Percentiles rank a stretch among this genome's conserved stretches.
phyloP scores from a whole-genome alignment of 148 eudicot genomes.

The Pharnaceum exiguum region DNA sequence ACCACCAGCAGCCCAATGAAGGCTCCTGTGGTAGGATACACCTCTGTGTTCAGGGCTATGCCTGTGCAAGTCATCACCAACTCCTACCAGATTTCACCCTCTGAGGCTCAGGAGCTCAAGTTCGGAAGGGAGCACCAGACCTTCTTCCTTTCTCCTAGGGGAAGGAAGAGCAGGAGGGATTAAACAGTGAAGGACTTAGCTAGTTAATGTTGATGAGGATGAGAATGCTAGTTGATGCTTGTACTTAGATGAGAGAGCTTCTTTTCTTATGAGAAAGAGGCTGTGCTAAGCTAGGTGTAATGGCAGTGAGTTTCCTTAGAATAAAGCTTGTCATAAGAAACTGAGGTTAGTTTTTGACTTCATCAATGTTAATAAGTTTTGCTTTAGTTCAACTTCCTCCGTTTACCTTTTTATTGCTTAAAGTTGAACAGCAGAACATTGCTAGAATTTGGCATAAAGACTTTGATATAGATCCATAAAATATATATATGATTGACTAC shows the following conservation, averaged over 20 bases:
- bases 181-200: not conserved
- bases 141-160: constrained; percentile 38
- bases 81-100: constrained; percentile 41
- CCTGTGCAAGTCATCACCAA: constrained; percentile 50
- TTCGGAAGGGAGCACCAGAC: constrained; percentile 37
- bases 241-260: not conserved
- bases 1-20: constrained; percentile 55
- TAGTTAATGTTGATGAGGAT: no score
- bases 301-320: constrained; percentile 12
- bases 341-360: not conserved
- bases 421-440: no score
- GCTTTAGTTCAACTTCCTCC: not conserved
- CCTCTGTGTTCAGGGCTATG: constrained; percentile 66
- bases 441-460: no score
- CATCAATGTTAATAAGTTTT: constrained; percentile 4
- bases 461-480: no score
- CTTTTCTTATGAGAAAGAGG: constrained; percentile 15
- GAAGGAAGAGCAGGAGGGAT: constrained; percentile 4
- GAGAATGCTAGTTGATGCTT: not conserved
- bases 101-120: constrained; percentile 50
- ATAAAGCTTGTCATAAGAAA: constrained; percentile 13
- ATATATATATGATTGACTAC: no score
- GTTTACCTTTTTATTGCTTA: not conserved
- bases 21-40: constrained; percentile 60
- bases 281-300: constrained; percentile 4